Percentiles rank a stretch among this genome's conserved stretches.
Evolutionary conservation across 2,329 filamentous ascomycete species (phyloP).

Genomic region (Phaeophleospora eucalypticola): DNA sequence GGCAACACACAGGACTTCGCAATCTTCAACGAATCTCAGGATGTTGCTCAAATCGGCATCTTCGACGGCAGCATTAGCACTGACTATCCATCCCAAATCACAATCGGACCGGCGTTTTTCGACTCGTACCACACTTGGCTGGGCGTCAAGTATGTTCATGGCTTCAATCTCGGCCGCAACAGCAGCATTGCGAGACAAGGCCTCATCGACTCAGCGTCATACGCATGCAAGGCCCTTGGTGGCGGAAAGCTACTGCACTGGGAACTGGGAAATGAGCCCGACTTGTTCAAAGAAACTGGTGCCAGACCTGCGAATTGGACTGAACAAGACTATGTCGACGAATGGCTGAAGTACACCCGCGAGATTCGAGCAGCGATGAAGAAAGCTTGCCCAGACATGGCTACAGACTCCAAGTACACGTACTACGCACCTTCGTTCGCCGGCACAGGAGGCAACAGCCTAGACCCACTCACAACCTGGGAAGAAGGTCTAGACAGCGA

Average conservation of each 20-base stretch:
- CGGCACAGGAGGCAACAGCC: slow-evolving; percentile 47
- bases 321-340: slow-evolving; percentile 52
- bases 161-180: slow-evolving; percentile 58
- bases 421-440: slow-evolving; percentile 59
- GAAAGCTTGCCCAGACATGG: slow-evolving; percentile 50
- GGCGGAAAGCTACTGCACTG: slow-evolving; percentile 53
- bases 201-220: slow-evolving; percentile 51
- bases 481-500: slow-evolving; percentile 51
- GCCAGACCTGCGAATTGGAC: slow-evolving; percentile 53
- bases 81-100: slow-evolving; percentile 59
- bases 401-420: slow-evolving; percentile 39
- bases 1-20: slow-evolving; percentile 66
- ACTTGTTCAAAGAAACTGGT: slow-evolving; percentile 52
- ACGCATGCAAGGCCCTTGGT: slow-evolving; percentile 55
- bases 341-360: slow-evolving; percentile 56
- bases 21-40: slow-evolving; percentile 54
- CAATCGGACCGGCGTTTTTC: slow-evolving; percentile 59
- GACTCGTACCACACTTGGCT: slow-evolving; percentile 59
- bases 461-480: slow-evolving; percentile 52
- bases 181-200: slow-evolving; percentile 49
- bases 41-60: slow-evolving; percentile 51
- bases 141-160: slow-evolving; percentile 55
- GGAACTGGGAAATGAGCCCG: slow-evolving; percentile 64
- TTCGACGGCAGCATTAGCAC: slow-evolving; percentile 47
- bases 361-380: slow-evolving; percentile 46